A percentile compares a stretch with the other conserved stretches of the same genome.
phyloP scores from a whole-genome alignment of 345 rosid species.

The Mangifera indica region DNA sequence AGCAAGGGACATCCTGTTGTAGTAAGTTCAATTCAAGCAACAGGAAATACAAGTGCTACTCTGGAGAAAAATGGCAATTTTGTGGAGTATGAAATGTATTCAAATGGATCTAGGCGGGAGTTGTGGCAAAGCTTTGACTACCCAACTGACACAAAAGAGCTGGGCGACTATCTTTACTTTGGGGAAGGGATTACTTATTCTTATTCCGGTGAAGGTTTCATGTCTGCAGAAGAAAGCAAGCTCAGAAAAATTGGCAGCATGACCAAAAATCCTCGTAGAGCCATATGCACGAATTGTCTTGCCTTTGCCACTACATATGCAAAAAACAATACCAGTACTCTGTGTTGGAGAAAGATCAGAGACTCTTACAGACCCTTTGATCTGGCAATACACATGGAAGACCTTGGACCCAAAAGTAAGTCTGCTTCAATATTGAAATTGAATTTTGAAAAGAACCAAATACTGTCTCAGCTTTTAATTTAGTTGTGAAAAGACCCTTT shows the following conservation, averaged over 20 bases:
- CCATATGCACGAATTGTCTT: conserved; percentile 20
- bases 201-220: background rate
- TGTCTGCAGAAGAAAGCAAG: conserved; percentile 6
- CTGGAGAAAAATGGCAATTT: conserved; percentile 41
- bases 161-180: too few species aligned
- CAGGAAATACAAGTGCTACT: conserved; percentile 29
- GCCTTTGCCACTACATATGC: conserved; percentile 21
- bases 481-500: too few species aligned
- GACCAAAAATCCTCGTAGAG: background rate
- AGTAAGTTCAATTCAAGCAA: conserved; percentile 12
- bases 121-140: conserved; percentile 16
- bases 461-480: too few species aligned
- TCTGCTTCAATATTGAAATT: too few species aligned
- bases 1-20: conserved; percentile 1
- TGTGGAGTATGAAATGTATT: conserved; percentile 28
- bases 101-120: conserved; percentile 25
- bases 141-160: background rate
- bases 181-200: background rate
- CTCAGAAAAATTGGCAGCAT: conserved; percentile 9
- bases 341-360: background rate
- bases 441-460: too few species aligned
- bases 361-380: too few species aligned
- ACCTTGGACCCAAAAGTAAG: too few species aligned
- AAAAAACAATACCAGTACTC: background rate
- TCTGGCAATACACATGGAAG: too few species aligned